Evolutionary conservation across 2,329 filamentous ascomycete genomes (phyloP).

Genomic region (Claviceps africana): DNA sequence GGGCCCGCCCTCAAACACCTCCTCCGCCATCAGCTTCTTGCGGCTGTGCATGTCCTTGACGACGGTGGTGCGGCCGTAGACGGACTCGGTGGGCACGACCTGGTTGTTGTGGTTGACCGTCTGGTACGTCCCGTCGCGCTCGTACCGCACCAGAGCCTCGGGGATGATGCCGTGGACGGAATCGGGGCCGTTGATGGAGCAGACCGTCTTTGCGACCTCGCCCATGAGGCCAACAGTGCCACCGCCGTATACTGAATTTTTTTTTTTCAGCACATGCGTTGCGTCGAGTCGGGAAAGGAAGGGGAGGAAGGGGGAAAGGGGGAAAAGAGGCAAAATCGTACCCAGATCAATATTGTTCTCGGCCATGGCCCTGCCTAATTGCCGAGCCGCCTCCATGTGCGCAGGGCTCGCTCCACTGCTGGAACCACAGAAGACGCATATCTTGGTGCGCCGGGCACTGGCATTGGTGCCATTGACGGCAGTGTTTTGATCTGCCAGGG

Average conservation of each 20-base stretch:
- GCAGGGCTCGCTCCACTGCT: slow-evolving; percentile 56
- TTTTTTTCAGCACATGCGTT: neutral
- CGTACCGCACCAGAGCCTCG: slow-evolving; percentile 64
- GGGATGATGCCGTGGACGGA: slow-evolving; percentile 92
- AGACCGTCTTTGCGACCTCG: slow-evolving; percentile 75
- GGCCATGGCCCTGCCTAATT: slow-evolving; percentile 61
- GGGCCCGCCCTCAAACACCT: slow-evolving; percentile 67
- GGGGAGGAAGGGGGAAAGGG: neutral
- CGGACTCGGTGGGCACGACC: slow-evolving; percentile 44
- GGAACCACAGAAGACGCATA: slow-evolving; percentile 93
- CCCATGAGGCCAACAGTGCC: slow-evolving; percentile 95
- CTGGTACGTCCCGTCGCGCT: slow-evolving; percentile 49
- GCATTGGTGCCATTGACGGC: slow-evolving; percentile 12
- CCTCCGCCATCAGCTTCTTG: slow-evolving; percentile 84
- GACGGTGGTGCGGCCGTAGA: slow-evolving; percentile 74
- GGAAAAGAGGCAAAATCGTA: slow-evolving; percentile 17
- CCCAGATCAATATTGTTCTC: slow-evolving; percentile 63
- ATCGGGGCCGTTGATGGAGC: slow-evolving; percentile 64
- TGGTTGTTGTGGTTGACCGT: slow-evolving; percentile 32
- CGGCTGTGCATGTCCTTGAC: slow-evolving; percentile 94
- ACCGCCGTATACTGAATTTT: slow-evolving; percentile 68
- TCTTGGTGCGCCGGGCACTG: slow-evolving; percentile 37
- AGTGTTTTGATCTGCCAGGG: slow-evolving; percentile 12
- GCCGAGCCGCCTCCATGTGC: slow-evolving; percentile 65
- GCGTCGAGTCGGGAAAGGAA: no score